Evolutionary conservation across 2,329 filamentous ascomycete genomes (phyloP).

Genomic region (Clathrospora elynae): DNA sequence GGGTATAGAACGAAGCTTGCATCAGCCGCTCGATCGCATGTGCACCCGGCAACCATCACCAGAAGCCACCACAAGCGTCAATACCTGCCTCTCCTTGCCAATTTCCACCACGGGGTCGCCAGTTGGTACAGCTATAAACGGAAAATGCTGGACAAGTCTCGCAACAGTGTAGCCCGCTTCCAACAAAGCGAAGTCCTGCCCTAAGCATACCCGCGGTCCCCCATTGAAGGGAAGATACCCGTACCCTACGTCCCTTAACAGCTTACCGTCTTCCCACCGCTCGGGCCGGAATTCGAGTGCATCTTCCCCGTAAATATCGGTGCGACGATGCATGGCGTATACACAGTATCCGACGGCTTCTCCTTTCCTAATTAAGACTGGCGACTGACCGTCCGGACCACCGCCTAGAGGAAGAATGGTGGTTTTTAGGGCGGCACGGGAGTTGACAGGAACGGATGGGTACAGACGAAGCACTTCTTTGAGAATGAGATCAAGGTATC

Average conservation of each 20-base stretch:
- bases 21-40: slow-evolving; percentile 3
- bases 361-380: slow-evolving; percentile 42
- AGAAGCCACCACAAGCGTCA: slow-evolving; percentile 21
- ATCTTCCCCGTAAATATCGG: slow-evolving; percentile 46
- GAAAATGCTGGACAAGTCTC: slow-evolving; percentile 31
- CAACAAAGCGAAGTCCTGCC: slow-evolving; percentile 37
- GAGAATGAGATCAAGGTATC: slow-evolving; percentile 4
- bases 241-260: slow-evolving; percentile 19
- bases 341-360: slow-evolving; percentile 31
- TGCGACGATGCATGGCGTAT: slow-evolving; percentile 41
- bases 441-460: slow-evolving; percentile 39
- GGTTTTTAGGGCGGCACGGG: slow-evolving; percentile 29
- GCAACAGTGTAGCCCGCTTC: slow-evolving; percentile 36
- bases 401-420: slow-evolving; percentile 41
- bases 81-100: slow-evolving; percentile 17
- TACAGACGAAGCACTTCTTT: slow-evolving; percentile 48
- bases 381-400: slow-evolving; percentile 36
- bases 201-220: slow-evolving; percentile 38
- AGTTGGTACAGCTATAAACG: slow-evolving; percentile 3
- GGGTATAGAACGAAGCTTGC: too few relatives aligned
- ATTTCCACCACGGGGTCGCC: slow-evolving; percentile 5
- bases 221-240: slow-evolving; percentile 42
- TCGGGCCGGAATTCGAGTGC: slow-evolving; percentile 45
- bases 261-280: slow-evolving; percentile 37
- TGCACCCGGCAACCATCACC: slow-evolving; percentile 17